Conservation (phyloP, 2,329 filamentous ascomycete species). For the Ploettnerulaceae sp. region DNA sequence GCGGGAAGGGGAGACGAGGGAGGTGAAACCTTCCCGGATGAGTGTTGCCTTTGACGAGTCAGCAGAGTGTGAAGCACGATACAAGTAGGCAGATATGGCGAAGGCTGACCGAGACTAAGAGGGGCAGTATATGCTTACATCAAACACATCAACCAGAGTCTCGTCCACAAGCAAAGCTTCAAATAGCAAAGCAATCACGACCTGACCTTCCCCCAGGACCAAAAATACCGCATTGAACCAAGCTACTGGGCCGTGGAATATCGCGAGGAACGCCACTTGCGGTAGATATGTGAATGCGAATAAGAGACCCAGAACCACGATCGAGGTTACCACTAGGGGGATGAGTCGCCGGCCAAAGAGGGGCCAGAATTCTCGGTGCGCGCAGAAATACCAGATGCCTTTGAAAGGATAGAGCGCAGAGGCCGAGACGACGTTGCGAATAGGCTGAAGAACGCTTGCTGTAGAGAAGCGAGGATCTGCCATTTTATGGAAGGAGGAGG, state of each 20-base stretch:
- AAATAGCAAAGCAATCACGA: slow-evolving; percentile 47
- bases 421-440: slow-evolving; percentile 27
- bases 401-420: slow-evolving; percentile 50
- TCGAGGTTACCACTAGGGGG: slow-evolving; percentile 75
- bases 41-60: slow-evolving; percentile 50
- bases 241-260: slow-evolving; percentile 85
- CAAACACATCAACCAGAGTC: slow-evolving; percentile 75
- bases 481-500: neutral
- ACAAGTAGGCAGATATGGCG: neutral
- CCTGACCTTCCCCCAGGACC: slow-evolving; percentile 67
- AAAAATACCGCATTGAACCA: slow-evolving; percentile 86
- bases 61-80: too few species aligned
- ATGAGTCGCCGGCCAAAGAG: slow-evolving; percentile 73
- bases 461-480: neutral
- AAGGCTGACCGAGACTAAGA: neutral
- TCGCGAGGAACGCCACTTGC: slow-evolving; percentile 79
- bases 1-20: slow-evolving; percentile 63
- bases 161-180: slow-evolving; percentile 81
- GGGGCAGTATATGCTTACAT: slow-evolving; percentile 44
- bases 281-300: slow-evolving; percentile 87
- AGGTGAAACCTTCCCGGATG: slow-evolving; percentile 65
- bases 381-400: slow-evolving; percentile 78
- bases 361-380: slow-evolving; percentile 76
- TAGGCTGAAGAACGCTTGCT: slow-evolving; percentile 17
- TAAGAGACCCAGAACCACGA: slow-evolving; percentile 76